Percentiles rank a stretch among this genome's conserved stretches.
Conservation (phyloP, 2,329 filamentous ascomycete genomes). For the Kalaharituber pfeilii region DNA sequence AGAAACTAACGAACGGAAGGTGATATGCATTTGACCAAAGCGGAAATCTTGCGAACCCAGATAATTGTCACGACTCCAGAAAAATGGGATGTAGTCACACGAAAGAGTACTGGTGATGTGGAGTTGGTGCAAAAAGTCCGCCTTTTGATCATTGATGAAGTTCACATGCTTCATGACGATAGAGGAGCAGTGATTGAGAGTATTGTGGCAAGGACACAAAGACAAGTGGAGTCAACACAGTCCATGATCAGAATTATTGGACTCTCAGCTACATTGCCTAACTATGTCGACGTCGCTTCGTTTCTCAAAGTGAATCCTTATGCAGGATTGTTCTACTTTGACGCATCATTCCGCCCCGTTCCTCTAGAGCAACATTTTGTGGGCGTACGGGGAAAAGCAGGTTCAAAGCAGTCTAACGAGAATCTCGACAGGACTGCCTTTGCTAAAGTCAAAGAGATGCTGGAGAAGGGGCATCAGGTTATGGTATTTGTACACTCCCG, state of each 20-base stretch:
- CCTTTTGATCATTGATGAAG: constrained; percentile 91
- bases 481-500: constrained; percentile 99
- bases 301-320: constrained; percentile 91
- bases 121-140: constrained; percentile 95
- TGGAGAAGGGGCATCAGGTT: constrained; percentile 79
- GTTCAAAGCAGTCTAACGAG: constrained; percentile 62
- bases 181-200: constrained; percentile 91
- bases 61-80: constrained; percentile 98
- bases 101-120: constrained; percentile 92
- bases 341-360: constrained; percentile 85
- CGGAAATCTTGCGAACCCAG: constrained; percentile 87
- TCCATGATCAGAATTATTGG: constrained; percentile 92
- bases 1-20: constrained; percentile 31
- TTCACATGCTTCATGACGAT: constrained; percentile 98
- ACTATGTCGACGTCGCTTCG: constrained; percentile 91
- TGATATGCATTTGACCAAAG: constrained; percentile 96
- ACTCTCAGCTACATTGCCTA: constrained; percentile 85
- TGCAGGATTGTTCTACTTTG: constrained; percentile 91
- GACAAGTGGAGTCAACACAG: constrained; percentile 95
- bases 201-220: constrained; percentile 79
- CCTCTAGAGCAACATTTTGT: constrained; percentile 95
- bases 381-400: constrained; percentile 80
- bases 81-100: constrained; percentile 97
- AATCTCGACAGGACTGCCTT: constrained; percentile 78
- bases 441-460: constrained; percentile 89